These are phyloP conservation scores for Dillenia turbinata DNA, from an alignment of 164 flowering plant genomes.

Conservation along the genomic window DNA sequence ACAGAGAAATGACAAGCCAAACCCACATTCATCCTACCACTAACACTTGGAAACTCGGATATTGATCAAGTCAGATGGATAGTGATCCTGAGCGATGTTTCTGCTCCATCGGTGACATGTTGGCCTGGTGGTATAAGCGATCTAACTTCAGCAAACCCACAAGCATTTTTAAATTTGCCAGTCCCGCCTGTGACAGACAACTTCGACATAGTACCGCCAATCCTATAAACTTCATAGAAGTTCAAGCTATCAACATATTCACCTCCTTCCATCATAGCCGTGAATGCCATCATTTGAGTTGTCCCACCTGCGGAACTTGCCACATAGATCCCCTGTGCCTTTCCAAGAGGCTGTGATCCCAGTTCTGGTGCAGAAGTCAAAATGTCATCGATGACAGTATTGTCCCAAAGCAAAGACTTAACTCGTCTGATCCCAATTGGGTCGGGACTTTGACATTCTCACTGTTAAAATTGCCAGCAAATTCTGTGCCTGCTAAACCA, in stretches of 20 bases:
- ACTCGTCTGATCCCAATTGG: constrained; percentile 68
- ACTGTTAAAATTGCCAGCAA: constrained; percentile 29
- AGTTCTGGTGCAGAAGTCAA: constrained; percentile 48
- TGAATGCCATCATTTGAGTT: constrained; percentile 73
- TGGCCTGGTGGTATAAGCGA: constrained; percentile 66
- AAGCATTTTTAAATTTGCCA: constrained; percentile 70
- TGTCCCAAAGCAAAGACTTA: constrained; percentile 72
- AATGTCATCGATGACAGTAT: constrained; percentile 66
- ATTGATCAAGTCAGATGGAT: constrained; percentile 45
- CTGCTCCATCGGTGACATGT: constrained; percentile 55
- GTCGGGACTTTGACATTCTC: constrained; percentile 21
- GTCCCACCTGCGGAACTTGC: constrained; percentile 65
- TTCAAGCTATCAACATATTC: constrained; percentile 78
- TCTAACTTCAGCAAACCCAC: constrained; percentile 68
- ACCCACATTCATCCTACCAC: constrained; percentile 2
- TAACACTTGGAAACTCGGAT: constrained; percentile 8
- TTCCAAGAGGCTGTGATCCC: constrained; percentile 48
- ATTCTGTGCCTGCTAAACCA: constrained; percentile 66
- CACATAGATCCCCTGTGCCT: constrained; percentile 69
- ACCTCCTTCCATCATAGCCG: constrained; percentile 74
- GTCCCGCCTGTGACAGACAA: constrained; percentile 81
- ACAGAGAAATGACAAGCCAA: no score
- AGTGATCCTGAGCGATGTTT: constrained; percentile 63
- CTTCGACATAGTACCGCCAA: constrained; percentile 55
- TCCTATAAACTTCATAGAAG: constrained; percentile 68